A percentile compares a stretch with the other conserved stretches of the same genome.
Conservation (phyloP, 2,329 filamentous ascomycete species). For the Aspergillus brasiliensis region DNA sequence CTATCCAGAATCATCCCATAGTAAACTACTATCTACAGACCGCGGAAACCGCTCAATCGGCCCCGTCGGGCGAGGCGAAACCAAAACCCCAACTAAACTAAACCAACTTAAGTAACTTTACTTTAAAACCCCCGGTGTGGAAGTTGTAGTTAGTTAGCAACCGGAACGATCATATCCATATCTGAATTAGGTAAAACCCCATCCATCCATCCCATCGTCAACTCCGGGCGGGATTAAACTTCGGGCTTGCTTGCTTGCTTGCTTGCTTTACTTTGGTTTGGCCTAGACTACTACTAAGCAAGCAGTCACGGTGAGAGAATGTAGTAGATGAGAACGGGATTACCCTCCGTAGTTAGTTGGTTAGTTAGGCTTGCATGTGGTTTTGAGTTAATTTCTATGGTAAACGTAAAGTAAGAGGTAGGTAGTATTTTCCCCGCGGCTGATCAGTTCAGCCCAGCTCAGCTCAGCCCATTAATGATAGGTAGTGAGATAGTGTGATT, state of each 20-base stretch:
- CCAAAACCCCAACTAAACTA: too few species aligned
- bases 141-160: background rate
- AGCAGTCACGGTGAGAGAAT: constrained; percentile 1
- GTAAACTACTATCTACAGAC: background rate
- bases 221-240: background rate
- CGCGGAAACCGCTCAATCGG: background rate
- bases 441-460: too few species aligned
- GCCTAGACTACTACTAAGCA: background rate
- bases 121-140: background rate
- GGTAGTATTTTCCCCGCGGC: background rate
- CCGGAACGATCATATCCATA: background rate
- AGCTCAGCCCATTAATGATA: too few species aligned
- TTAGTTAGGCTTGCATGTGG: background rate
- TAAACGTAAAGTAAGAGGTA: background rate
- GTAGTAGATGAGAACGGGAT: background rate
- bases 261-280: too few species aligned
- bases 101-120: background rate
- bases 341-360: background rate
- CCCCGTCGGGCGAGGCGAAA: background rate
- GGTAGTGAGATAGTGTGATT: too few species aligned
- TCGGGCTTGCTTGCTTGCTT: background rate
- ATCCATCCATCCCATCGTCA: too few species aligned
- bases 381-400: too few species aligned
- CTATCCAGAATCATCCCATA: too few species aligned
- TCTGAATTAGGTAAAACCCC: too few species aligned